Conservation (phyloP, 2,329 filamentous ascomycete genomes). For the Escovopsis weberi region DNA sequence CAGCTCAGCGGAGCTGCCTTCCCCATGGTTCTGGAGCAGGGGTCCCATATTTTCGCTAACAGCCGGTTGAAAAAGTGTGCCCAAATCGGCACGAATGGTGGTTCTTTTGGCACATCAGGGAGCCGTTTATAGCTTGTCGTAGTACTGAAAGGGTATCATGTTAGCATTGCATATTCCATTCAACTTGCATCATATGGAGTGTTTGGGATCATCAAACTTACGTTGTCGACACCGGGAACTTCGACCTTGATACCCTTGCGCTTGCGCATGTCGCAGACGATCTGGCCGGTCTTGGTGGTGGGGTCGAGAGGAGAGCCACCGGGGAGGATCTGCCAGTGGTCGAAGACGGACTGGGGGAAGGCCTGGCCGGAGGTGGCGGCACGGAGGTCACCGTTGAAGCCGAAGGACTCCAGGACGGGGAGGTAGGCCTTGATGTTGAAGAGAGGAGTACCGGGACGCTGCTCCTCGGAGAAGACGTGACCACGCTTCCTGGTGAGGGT, state of each 20-base stretch:
- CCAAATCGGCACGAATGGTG: constrained; percentile 28
- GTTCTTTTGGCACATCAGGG: constrained; percentile 30
- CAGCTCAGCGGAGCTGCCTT: constrained; percentile 5
- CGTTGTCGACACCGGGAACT: constrained; percentile 87
- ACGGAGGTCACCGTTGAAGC: constrained; percentile 96
- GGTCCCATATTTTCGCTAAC: constrained; percentile 17
- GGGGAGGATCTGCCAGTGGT: constrained; percentile 94
- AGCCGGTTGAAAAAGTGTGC: constrained; percentile 27
- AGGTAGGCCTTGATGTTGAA: constrained; percentile 99
- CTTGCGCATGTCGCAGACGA: constrained; percentile 88
- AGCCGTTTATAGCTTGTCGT: constrained; percentile 86
- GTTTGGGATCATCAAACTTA: constrained; percentile 39
- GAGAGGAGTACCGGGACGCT: constrained; percentile 94
- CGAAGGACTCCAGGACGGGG: constrained; percentile 94
- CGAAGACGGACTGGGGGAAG: constrained; percentile 97
- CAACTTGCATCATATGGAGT: background rate
- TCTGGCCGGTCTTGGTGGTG: constrained; percentile 65
- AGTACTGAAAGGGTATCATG: constrained; percentile 49
- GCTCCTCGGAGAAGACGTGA: constrained; percentile 98
- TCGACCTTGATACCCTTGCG: constrained; percentile 98
- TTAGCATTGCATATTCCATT: constrained; percentile 7
- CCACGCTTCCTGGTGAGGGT: constrained; percentile 94
- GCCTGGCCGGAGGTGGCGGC: constrained; percentile 89
- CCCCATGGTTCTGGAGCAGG: constrained; percentile 15
- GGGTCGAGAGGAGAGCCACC: constrained; percentile 83